phyloP scores from a whole-genome alignment of 1,284 basidiomycete genomes.

The Amylostereum areolatum region DNA sequence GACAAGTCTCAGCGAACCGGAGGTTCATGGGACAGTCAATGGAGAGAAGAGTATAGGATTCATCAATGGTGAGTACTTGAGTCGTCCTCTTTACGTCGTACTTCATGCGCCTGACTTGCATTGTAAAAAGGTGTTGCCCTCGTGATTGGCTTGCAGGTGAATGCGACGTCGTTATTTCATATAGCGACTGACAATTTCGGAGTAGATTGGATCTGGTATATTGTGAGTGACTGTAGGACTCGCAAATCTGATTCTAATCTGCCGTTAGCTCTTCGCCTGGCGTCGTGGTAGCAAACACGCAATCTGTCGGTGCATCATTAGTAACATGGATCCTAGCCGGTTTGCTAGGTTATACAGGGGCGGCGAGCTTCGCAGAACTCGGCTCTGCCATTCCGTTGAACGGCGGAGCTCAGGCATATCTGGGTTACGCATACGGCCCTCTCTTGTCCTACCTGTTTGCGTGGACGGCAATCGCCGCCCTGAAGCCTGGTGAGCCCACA shows the following conservation, averaged over 20 bases:
- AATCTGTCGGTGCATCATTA: constrained; percentile 81
- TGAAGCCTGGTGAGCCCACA: constrained; percentile 65
- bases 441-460: constrained; percentile 83
- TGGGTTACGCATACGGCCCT: constrained; percentile 86
- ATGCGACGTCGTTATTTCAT: neutral
- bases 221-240: constrained; percentile 49
- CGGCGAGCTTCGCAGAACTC: constrained; percentile 86
- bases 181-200: constrained; percentile 1
- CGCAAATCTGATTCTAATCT: neutral
- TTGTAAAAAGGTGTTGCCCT: constrained; percentile 66
- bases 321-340: constrained; percentile 78
- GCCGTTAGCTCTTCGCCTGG: constrained; percentile 75
- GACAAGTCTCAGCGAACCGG: constrained; percentile 65
- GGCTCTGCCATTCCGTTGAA: constrained; percentile 81
- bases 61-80: constrained; percentile 55
- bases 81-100: neutral
- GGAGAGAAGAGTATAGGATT: constrained; percentile 73
- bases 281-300: constrained; percentile 82
- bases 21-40: constrained; percentile 36
- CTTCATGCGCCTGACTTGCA: neutral
- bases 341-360: constrained; percentile 88
- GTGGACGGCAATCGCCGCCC: constrained; percentile 85
- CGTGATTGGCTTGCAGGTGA: constrained; percentile 73
- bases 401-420: constrained; percentile 89
- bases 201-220: constrained; percentile 86